Evolutionary conservation across 441 rosid species (phyloP), one percentile per base, ranked within the genome.

Genomic region (Caryocar brasiliense): DNA sequence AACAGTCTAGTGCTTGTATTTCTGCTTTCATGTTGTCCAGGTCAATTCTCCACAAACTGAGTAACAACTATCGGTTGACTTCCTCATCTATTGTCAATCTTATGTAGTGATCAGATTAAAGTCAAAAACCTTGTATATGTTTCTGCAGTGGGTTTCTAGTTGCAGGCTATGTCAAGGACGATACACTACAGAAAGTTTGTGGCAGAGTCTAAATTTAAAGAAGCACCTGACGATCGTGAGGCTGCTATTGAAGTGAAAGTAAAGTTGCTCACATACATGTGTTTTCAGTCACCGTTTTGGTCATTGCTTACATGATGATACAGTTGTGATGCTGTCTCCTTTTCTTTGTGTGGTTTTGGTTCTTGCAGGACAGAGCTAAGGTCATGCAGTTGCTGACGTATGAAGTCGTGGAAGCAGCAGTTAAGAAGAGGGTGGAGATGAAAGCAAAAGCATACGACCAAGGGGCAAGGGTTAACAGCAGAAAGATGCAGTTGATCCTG

Each of bases 121-220:
- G n/a, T n/a, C n/a, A n/a, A n/a, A n/a, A n/a, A n/a, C n/a, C n/a
- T n/a, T n/a, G n/a, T n/a, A n/a, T n/a, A n/a, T n/a, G n/a, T n/a
- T n/a, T n/a, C n/a, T n/a, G n/a, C n/a, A n/a, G n/a, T n/a, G n/a
- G n/a, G n/a, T n/a, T n/a, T n/a, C n/a, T n/a, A n/a, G n/a, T 61
- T 56, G 56, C 79, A 92, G 95, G 77, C 80, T 51, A 79, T 92
- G 27, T 92, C 97, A 17, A 92, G 79, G 76, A 80, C 97, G 65
- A 79, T 88, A 27, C 99, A 92, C 61, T 92, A 92, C 34, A 95
- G 97, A 24, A 85, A 88, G 75, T 88, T 62, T 64, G 97, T 92
- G 5, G 97, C 99, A 2, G 95, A 92, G 60, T 88, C 90, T 42
- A 92, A 88, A 67, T 92, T 74, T 51, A 82, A 19, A 37, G 89